Evolutionary conservation across 139 green algal species (phyloP), one percentile per base, ranked within the genome.

Genomic region (Chlorella sp.): DNA sequence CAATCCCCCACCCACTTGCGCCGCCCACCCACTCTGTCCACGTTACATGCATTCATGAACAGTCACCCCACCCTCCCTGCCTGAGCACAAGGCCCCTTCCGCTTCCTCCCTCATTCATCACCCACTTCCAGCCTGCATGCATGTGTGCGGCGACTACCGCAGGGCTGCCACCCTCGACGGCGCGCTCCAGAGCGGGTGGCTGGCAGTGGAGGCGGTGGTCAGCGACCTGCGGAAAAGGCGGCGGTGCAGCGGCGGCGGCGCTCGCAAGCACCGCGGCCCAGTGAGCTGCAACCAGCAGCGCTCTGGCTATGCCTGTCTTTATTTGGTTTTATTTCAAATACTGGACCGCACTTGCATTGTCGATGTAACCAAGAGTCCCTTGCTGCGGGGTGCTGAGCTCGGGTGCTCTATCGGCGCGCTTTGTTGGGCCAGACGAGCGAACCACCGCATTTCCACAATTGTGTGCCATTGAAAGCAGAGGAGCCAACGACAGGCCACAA

Each of bases 121-220:
- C n/a, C n/a, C n/a, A n/a, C n/a, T n/a, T n/a, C n/a, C n/a, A n/a
- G 89, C 89, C 24, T 91, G 94, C 4, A 76, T 98, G 57, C 98
- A 93, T 75, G 95, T 98, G 30, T 97, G 94, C 84, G 97, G 98
- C 18, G 98, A 99, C 92, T 97, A 99, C 92, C 82, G 97, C 19
- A 94, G 95, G 86, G 91, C 90, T n/a, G 95, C 97, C 69, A 99
- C 98, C 0, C 93, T 99, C n/a, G 96, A 99, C 60, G 97, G 97
- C 0, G 97, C 96, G 15, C 91, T 99, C 53, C 90, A 90, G 87
- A 96, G 91, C 26, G 97, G 96, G 5, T 81, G 95, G 61, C 81
- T 95, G n/a, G 96, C 96, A 4, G 97, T 96, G 7, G 96, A 98
- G 89, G 95, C 95, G 11, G 84, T 98, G 71, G 64, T 97, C 37